Evolutionary conservation across 1,284 basidiomycete species (phyloP), one percentile per base, ranked within the genome.

Genomic region (Mycena sp.): DNA sequence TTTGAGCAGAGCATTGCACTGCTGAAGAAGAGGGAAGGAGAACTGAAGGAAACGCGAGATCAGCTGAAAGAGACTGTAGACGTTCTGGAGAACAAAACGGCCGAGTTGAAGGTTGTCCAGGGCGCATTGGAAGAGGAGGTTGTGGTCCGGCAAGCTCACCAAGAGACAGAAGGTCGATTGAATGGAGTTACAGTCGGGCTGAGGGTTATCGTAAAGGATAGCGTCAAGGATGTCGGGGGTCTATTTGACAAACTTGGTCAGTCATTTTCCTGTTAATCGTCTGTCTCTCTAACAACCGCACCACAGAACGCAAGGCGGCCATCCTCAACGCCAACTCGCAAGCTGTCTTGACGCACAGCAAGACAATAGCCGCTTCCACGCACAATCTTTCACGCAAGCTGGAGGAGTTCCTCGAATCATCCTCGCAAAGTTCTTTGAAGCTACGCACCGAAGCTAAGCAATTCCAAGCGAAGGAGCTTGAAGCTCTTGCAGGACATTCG

Each of bases 1-100:
- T 96, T 95, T 69, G 94, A 97, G 73, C 90, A 95, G 73, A 91
- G 92, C 69, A 92, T 95, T 62, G 86, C 84, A 0, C 71, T 95
- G 55, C 80, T 98, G 53, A 87, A 89, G 75, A 88, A 85, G 70
- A 85, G 87, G 21, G 90, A 94, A 40, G 85, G 85, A 16, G 95
- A 97, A 72, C 78, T 96, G 57, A 87, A 85, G 63, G 78, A 84
- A 50, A 88, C 90, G 1, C 86, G 86, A 73, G 82, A 84, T 56
- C 83, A 80, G 70, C 75, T 95, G 65, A 79, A 83, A 59, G 78
- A 81, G 56, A 84, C 87, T 10, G 81, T 88, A 63, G 79, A 80
- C 2, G 81, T 83, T 54, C 78, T 95, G 41, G 80, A 80, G 54
- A 73, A 76, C 49, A 87, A 80, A 61, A 82, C 85, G 60, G 78